A percentile compares a stretch with the other conserved stretches of the same genome.
phyloP scores from a whole-genome alignment of 257 asterid species.

The Solanum pimpinellifolium region DNA sequence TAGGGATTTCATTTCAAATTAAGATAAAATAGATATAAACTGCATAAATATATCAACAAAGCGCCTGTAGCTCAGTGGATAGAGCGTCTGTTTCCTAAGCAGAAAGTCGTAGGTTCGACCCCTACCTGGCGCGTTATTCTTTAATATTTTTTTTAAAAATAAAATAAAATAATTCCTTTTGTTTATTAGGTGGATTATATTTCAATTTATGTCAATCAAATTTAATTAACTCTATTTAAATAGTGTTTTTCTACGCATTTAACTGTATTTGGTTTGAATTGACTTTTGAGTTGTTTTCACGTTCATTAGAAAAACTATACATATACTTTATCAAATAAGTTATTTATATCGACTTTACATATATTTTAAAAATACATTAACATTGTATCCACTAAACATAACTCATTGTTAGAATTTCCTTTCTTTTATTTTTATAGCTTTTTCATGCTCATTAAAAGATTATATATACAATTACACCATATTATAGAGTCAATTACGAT shows the following conservation, averaged over 20 bases:
- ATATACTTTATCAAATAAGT: background rate
- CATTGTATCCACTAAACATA: background rate
- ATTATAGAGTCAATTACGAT: background rate
- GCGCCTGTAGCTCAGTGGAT: conserved; percentile 99
- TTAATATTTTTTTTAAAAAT: too few species aligned
- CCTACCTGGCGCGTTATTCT: conserved; percentile 86
- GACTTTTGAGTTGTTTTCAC: background rate
- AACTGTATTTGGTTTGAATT: background rate
- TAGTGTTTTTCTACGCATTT: background rate
- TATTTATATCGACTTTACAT: background rate
- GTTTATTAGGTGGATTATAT: too few species aligned
- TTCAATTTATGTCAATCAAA: background rate
- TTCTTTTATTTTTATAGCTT: too few species aligned
- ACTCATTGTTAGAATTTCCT: background rate
- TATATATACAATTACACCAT: too few species aligned
- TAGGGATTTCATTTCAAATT: background rate
- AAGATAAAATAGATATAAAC: rapidly evolving
- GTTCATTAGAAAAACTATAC: too few species aligned
- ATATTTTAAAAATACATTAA: background rate
- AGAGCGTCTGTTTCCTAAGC: conserved; percentile 99
- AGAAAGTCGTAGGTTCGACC: conserved; percentile 98
- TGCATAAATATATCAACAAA: rapidly evolving
- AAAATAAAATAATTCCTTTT: too few species aligned
- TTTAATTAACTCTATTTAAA: too few species aligned
- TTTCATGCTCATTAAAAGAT: too few species aligned